Percentiles rank a stretch among this genome's conserved stretches.
These are phyloP conservation scores for Typha latifolia DNA, from an alignment of 176 grass and related monocot species.

Conservation along the genomic window DNA sequence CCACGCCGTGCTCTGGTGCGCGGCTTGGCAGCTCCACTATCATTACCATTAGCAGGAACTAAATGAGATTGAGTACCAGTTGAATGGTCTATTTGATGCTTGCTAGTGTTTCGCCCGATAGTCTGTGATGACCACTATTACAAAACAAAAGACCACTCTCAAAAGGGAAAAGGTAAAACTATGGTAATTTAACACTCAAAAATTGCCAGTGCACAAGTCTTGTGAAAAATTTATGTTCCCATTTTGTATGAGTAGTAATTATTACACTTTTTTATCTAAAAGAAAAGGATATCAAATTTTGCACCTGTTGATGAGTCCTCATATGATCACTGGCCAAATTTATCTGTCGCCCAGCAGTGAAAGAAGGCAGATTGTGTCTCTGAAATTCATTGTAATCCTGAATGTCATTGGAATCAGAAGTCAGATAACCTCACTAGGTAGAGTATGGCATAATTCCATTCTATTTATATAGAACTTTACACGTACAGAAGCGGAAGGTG, in stretches of 20 bases:
- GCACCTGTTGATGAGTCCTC: background rate
- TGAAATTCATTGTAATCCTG: constrained; percentile 5
- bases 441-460: background rate
- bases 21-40: constrained; percentile 17
- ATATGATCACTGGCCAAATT: background rate
- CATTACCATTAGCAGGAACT: constrained; percentile 8
- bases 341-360: background rate
- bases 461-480: background rate
- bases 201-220: constrained; percentile 4
- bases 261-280: too few species aligned
- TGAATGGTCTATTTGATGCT: constrained; percentile 10
- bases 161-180: background rate
- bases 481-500: background rate
- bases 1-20: constrained; percentile 19
- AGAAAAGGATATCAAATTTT: background rate
- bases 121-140: background rate
- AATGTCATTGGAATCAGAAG: background rate
- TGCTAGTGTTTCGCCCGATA: background rate
- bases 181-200: background rate
- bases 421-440: too few species aligned
- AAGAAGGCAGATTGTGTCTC: background rate
- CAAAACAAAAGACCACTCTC: background rate
- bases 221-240: background rate
- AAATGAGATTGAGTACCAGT: constrained; percentile 7
- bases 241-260: background rate